These are phyloP conservation scores for Microsporum ferrugineum DNA, from an alignment of 2,329 filamentous ascomycete genomes.

Conservation along the genomic window DNA sequence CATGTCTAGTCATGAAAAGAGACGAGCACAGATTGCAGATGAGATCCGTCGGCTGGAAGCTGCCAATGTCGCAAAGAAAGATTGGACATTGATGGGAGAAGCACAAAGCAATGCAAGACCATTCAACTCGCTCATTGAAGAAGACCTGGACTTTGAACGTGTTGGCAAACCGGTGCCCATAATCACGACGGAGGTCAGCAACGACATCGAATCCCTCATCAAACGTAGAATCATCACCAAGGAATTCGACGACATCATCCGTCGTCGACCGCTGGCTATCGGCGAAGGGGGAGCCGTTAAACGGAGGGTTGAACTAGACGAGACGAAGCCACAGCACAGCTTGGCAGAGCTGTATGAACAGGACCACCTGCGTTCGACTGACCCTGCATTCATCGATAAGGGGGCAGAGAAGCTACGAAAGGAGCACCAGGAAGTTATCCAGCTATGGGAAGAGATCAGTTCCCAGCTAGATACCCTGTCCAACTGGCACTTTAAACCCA, in stretches of 20 bases:
- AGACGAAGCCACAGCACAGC: constrained; percentile 74
- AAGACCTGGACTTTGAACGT: constrained; percentile 92
- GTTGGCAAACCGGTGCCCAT: constrained; percentile 89
- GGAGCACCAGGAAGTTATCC: constrained; percentile 72
- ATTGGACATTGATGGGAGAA: constrained; percentile 86
- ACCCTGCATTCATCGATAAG: constrained; percentile 70
- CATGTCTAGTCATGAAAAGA: constrained; percentile 68
- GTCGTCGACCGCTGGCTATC: constrained; percentile 64
- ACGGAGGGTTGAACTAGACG: constrained; percentile 69
- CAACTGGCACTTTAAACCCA: constrained; percentile 93
- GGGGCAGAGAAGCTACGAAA: constrained; percentile 70
- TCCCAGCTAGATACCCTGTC: constrained; percentile 76
- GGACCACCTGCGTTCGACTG: constrained; percentile 66
- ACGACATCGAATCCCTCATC: constrained; percentile 85
- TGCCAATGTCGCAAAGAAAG: constrained; percentile 74
- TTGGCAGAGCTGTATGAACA: constrained; percentile 91
- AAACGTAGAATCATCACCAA: constrained; percentile 81
- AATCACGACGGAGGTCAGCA: constrained; percentile 80
- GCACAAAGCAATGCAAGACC: constrained; percentile 71
- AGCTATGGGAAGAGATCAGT: constrained; percentile 70
- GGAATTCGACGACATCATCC: constrained; percentile 85
- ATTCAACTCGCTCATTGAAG: constrained; percentile 80
- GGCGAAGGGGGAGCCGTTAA: constrained; percentile 51
- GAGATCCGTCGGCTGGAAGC: constrained; percentile 88
- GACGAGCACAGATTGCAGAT: constrained; percentile 72